Base-by-base conservation (phyloP, 495 filamentous ascomycete species). In the Aspergillus biplanus region DNA sequence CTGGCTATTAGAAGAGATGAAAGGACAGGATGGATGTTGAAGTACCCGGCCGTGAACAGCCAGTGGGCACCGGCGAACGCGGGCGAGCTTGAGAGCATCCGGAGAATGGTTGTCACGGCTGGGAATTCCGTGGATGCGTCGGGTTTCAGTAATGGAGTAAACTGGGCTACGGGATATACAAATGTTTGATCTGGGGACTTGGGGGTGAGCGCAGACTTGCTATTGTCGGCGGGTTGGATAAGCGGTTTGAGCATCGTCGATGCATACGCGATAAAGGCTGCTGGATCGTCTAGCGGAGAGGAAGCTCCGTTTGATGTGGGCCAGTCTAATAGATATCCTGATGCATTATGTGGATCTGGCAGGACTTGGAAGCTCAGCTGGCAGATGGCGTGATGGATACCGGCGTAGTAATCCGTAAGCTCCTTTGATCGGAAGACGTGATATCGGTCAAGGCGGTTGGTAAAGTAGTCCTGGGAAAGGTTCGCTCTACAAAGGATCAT, bases 21-120 rank as follows among this genome's bases (percentile, higher is more conserved):
- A 7, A 97, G 84, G 2, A 86, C 83, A 3, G 93, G 87, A 44
- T 92, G 90, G 54, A 95, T 96, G 76, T 99, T 99, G 81, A 99
- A 99, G 74, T 99, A 99, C 33, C 95, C 95, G 3, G 95, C 94
- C 21, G 95, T 98, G 76, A 99, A 98, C 13, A 92, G 92, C 93
- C 95, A 98, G 39, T 83, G 86, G 5, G 89, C 90, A 37, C 84
- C 81, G 39, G 80, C 74, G 68, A 89, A 90, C 21, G 82, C 76
- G 1, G 88, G 80, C 7, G 71, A 71, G 32, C 65, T 73, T 4
- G 84, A 81, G 21, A 97, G 80, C 7, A 82, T 79, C n/a, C 79
- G 81, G 6, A 99, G 82, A 57, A 98, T 81, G 42, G 84, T 83
- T 4, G 83, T 89, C 33, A 99, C 80, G 27, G 87, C 90, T 0